A percentile compares a stretch with the other conserved stretches of the same genome.
Conservation (phyloP, 495 filamentous ascomycete species). For the Lasiosphaeriaceae sp. region DNA sequence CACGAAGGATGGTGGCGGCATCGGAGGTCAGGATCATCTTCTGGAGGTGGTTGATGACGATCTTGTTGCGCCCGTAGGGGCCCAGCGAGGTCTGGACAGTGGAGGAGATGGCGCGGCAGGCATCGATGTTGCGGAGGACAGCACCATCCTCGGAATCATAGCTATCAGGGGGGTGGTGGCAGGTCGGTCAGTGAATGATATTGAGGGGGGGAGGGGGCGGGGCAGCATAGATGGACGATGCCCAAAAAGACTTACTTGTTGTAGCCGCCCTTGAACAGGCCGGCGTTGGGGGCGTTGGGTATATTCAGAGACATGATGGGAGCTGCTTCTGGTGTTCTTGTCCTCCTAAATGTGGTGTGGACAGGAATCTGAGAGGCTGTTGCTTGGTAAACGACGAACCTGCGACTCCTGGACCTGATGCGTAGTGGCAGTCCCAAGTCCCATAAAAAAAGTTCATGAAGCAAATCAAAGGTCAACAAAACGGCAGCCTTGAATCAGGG, state of each 20-base stretch:
- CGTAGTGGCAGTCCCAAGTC: constrained; percentile 9
- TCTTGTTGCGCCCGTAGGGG: constrained; percentile 98
- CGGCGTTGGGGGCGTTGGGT: constrained; percentile 84
- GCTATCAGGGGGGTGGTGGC: constrained; percentile 46
- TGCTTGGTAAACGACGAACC: background rate
- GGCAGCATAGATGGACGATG: constrained; percentile 2
- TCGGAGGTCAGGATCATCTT: constrained; percentile 99
- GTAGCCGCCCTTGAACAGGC: constrained; percentile 95
- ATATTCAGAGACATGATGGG: constrained; percentile 87
- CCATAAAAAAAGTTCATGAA: constrained; percentile 34
- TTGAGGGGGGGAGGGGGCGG: constrained; percentile 5
- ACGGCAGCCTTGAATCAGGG: constrained; percentile 24
- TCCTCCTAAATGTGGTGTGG: constrained; percentile 9
- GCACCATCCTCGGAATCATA: constrained; percentile 99
- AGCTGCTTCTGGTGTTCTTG: constrained; percentile 2
- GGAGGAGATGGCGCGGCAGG: constrained; percentile 89
- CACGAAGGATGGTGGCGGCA: constrained; percentile 93
- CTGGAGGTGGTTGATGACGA: constrained; percentile 99
- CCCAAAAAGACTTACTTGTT: constrained; percentile 64
- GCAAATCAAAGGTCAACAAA: constrained; percentile 18
- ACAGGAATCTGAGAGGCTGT: constrained; percentile 3
- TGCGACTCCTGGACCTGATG: background rate
- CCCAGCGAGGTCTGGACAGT: constrained; percentile 97
- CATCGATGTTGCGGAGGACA: constrained; percentile 97
- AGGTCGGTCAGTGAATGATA: constrained; percentile 10